Percentiles rank a stretch among this genome's conserved stretches.
Evolutionary conservation across 331 rosid species (phyloP).

Genomic region (Pyracantha coccinea): DNA sequence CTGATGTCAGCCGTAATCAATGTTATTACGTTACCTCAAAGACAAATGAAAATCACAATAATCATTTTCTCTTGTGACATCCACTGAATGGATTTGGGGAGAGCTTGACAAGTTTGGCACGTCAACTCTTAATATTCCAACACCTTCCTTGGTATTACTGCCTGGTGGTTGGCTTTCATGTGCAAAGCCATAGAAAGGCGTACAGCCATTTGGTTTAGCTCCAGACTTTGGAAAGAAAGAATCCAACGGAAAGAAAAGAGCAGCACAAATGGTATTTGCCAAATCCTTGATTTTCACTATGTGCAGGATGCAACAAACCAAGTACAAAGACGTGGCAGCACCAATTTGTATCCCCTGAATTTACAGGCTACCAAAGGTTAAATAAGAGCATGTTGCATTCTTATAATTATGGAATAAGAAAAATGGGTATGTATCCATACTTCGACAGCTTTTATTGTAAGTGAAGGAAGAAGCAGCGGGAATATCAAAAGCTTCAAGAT

Average conservation of each 20-base stretch:
- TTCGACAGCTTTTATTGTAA: slow-evolving; percentile 32
- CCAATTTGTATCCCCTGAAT: slow-evolving; percentile 56
- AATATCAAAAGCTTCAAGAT: slow-evolving; percentile 63
- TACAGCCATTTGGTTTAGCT: slow-evolving; percentile 27
- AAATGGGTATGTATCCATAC: slow-evolving; percentile 36
- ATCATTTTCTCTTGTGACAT: slow-evolving; percentile 8
- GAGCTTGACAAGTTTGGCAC: slow-evolving; percentile 14
- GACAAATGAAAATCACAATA: slow-evolving; percentile 19
- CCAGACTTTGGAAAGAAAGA: slow-evolving; percentile 31
- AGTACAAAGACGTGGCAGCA: slow-evolving; percentile 62
- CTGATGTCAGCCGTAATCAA: neutral
- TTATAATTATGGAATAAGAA: neutral
- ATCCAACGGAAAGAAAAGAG: slow-evolving; percentile 59
- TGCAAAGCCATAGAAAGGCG: slow-evolving; percentile 4
- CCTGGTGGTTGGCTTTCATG: slow-evolving; percentile 23
- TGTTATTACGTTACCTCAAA: slow-evolving; percentile 30
- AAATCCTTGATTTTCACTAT: slow-evolving; percentile 82
- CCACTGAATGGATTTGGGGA: slow-evolving; percentile 6
- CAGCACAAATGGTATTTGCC: slow-evolving; percentile 73
- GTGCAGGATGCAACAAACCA: slow-evolving; percentile 77
- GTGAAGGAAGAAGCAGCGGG: slow-evolving; percentile 74
- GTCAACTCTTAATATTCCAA: slow-evolving; percentile 4
- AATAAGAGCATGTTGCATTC: slow-evolving; percentile 4
- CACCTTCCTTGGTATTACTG: slow-evolving; percentile 14
- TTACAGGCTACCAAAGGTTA: slow-evolving; percentile 27